phyloP scores from a whole-genome alignment of 2,329 filamentous ascomycete genomes.

The Diaporthe ampelina region DNA sequence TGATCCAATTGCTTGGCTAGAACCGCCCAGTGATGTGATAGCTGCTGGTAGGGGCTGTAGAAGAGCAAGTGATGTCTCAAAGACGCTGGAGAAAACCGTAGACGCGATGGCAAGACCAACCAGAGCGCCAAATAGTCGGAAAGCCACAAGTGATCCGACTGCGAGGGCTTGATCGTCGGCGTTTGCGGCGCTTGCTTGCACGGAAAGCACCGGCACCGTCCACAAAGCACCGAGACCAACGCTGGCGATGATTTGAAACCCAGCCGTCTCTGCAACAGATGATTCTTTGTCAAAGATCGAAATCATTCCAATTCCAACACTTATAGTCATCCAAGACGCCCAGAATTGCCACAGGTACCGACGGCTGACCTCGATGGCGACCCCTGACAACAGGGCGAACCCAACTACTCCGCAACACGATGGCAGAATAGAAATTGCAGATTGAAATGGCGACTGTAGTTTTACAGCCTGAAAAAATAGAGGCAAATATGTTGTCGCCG shows the following conservation, averaged over 20 bases:
- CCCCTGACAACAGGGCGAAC: constrained; percentile 32
- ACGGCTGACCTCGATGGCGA: constrained; percentile 28
- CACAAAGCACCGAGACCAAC: constrained; percentile 31
- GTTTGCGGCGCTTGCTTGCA: constrained; percentile 51
- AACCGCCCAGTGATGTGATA: neutral
- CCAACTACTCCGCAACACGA: constrained; percentile 41
- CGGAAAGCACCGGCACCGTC: constrained; percentile 47
- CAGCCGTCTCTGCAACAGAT: constrained; percentile 41
- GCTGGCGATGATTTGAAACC: constrained; percentile 49
- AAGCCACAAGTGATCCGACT: constrained; percentile 50
- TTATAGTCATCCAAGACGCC: constrained; percentile 44
- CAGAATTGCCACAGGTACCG: constrained; percentile 45
- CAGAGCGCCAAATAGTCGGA: constrained; percentile 55
- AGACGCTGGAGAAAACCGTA: constrained; percentile 52
- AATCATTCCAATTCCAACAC: constrained; percentile 45
- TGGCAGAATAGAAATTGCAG: constrained; percentile 49
- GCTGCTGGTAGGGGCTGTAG: constrained; percentile 25
- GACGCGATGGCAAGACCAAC: constrained; percentile 53
- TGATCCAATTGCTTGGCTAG: constrained; percentile 27
- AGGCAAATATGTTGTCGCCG: constrained; percentile 51
- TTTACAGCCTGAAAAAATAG: constrained; percentile 52
- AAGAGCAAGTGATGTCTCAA: constrained; percentile 42
- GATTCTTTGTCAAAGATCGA: constrained; percentile 42
- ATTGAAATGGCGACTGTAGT: constrained; percentile 47
- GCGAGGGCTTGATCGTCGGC: constrained; percentile 54